Base-by-base conservation (phyloP, 805 yeast species). In the Cyberlindnera lachancei region DNA sequence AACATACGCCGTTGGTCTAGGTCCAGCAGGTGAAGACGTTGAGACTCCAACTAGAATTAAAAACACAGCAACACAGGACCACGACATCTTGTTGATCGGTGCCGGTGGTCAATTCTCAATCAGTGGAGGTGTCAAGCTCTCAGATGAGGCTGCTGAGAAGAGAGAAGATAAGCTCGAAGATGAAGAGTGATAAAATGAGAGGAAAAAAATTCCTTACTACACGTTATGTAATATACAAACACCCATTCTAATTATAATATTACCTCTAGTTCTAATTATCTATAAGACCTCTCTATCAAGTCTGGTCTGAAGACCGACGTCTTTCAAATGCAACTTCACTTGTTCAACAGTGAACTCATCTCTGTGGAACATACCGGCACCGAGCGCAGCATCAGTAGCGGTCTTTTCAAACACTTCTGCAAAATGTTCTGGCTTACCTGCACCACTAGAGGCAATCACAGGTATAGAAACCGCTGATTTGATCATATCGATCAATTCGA, bases 331-430 rank as follows among this genome's bases (percentile, higher is more conserved):
- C 18, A 68, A 55, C 58, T 92, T 92, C 27, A 92, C 96, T 30
- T 87, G 78, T 30, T 71, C 68, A 13, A 92, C 96, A 10, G 85
- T 77, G 58, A 81, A 92, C 50, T 90, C 97, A 15, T 84, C 88
- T 54, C 98, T 70, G 64, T 92, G 99, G 67, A 92, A 92, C 79
- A 92, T 81, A 27, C 99, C 99, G 4, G 99, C 99, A 23, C 98
- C 99, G 25, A 92, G 68, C 13, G 98, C 97, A 26, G 99, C 99
- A 61, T 92, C 98, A 2, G 92, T 80, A 6, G 71, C 66, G 12
- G 96, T 87, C 27, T 79, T 66, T 28, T 64, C 67, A 52, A 92
- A 92, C 3, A 85, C 99, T 42, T 92, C 86, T 41, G 74, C 75
- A 55, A 92, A 92, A 60, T 92, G 97, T 30, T 66, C 70, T 2